phyloP scores from a whole-genome alignment of 371 early-diverging fungal species.

The Apophysomyces ossiformis region DNA sequence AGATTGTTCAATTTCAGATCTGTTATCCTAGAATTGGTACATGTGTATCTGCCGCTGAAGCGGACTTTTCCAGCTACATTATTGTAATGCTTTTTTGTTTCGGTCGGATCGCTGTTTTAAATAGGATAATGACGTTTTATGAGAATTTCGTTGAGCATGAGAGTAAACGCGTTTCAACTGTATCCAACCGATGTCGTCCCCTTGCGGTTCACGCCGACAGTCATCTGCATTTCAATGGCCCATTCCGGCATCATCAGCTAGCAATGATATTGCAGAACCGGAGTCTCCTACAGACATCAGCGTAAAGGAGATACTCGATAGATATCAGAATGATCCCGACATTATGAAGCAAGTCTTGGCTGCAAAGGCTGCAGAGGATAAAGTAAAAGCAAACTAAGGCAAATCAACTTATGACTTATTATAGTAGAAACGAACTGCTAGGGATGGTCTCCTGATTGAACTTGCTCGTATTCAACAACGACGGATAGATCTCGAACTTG shows the following conservation, averaged over 20 bases:
- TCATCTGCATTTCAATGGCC: constrained; percentile 39
- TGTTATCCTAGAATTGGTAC: no score
- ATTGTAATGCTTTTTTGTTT: no score
- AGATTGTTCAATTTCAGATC: no score
- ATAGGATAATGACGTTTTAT: no score
- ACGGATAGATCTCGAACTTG: constrained; percentile 41
- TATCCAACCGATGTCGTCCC: background rate
- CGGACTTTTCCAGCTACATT: no score
- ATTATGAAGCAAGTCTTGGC: constrained; percentile 46
- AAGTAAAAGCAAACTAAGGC: constrained; percentile 28
- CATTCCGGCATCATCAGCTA: constrained; percentile 18
- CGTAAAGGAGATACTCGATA: constrained; percentile 51
- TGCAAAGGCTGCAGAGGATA: constrained; percentile 60
- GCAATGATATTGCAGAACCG: background rate
- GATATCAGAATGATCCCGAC: constrained; percentile 43
- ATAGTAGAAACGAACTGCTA: constrained; percentile 42
- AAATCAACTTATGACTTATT: background rate
- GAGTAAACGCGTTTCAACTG: background rate
- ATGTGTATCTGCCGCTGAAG: no score
- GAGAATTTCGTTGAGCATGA: no score
- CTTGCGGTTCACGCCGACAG: constrained; percentile 12
- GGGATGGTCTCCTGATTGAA: constrained; percentile 39
- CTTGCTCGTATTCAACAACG: constrained; percentile 40
- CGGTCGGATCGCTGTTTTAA: no score
- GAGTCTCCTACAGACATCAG: constrained; percentile 32